Conservation (phyloP, 768 basidiomycete species). For the Lyophyllum atratum region DNA sequence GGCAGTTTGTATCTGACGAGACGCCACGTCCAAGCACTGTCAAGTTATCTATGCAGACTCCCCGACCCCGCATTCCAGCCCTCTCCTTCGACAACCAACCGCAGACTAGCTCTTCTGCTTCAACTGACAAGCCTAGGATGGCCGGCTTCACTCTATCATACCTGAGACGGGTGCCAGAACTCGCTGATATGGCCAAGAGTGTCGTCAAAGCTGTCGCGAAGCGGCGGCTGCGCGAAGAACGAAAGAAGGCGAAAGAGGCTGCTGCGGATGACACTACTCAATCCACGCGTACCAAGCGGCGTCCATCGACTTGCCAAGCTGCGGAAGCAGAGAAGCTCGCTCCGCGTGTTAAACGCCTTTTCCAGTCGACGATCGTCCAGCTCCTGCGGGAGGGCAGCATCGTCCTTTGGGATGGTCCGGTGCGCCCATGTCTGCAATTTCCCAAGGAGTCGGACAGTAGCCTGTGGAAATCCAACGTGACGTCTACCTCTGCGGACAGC, state of each 20-base stretch:
- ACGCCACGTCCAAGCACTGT: conserved; percentile 26
- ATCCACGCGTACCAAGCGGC: conserved; percentile 1
- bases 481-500: conserved; percentile 28
- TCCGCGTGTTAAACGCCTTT: conserved; percentile 67
- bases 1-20: conserved; percentile 8
- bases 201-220: conserved; percentile 65
- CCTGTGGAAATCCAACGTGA: conserved; percentile 52
- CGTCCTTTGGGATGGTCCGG: conserved; percentile 71
- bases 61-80: conserved; percentile 22
- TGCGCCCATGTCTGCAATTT: conserved; percentile 32
- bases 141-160: conserved; percentile 73
- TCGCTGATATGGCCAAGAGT: conserved; percentile 61
- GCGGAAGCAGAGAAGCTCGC: conserved; percentile 27
- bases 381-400: conserved; percentile 74
- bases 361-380: conserved; percentile 62
- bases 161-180: conserved; percentile 75
- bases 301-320: not conserved
- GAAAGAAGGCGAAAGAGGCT: conserved; percentile 40
- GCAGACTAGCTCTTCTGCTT: not conserved
- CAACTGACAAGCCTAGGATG: conserved; percentile 5
- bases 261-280: not conserved
- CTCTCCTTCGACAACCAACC: conserved; percentile 6
- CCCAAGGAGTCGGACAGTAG: conserved; percentile 25
- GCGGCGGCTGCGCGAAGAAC: conserved; percentile 51
- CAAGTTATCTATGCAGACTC: conserved; percentile 18